These are phyloP conservation scores for Fusarium phyllophilum DNA, from an alignment of 2,329 filamentous ascomycete genomes.

Conservation along the genomic window DNA sequence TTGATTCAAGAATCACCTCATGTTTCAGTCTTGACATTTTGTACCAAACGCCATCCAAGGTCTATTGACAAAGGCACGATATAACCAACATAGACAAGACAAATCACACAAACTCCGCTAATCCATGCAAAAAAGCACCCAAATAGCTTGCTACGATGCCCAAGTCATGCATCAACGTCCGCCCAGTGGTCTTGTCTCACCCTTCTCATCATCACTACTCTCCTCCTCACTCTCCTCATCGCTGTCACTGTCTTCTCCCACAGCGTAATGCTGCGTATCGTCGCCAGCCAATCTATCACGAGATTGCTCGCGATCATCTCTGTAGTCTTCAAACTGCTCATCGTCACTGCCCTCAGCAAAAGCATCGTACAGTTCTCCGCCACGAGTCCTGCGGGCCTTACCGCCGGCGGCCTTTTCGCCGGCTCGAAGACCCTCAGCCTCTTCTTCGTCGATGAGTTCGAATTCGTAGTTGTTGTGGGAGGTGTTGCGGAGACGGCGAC, in stretches of 20 bases:
- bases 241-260: conserved; percentile 58
- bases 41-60: conserved; percentile 34
- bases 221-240: conserved; percentile 57
- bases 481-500: conserved; percentile 78
- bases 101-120: conserved; percentile 36
- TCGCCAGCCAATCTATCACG: conserved; percentile 45
- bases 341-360: conserved; percentile 89
- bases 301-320: conserved; percentile 55
- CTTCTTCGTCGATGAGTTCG: conserved; percentile 87
- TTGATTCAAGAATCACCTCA: not conserved
- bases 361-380: conserved; percentile 94
- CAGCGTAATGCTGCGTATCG: conserved; percentile 60
- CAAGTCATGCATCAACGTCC: conserved; percentile 16
- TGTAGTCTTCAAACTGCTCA: conserved; percentile 61
- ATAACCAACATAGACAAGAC: conserved; percentile 28
- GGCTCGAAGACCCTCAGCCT: conserved; percentile 66
- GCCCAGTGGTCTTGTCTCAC: conserved; percentile 41
- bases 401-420: conserved; percentile 58
- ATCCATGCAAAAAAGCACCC: conserved; percentile 38
- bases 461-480: conserved; percentile 91
- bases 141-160: not conserved
- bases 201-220: conserved; percentile 49
- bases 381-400: conserved; percentile 66
- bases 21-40: not conserved
- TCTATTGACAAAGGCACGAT: conserved; percentile 30